Percentiles rank a stretch among this genome's conserved stretches.
phyloP scores from a whole-genome alignment of 2,329 filamentous ascomycete genomes.

The Colletotrichum sansevieriae region DNA sequence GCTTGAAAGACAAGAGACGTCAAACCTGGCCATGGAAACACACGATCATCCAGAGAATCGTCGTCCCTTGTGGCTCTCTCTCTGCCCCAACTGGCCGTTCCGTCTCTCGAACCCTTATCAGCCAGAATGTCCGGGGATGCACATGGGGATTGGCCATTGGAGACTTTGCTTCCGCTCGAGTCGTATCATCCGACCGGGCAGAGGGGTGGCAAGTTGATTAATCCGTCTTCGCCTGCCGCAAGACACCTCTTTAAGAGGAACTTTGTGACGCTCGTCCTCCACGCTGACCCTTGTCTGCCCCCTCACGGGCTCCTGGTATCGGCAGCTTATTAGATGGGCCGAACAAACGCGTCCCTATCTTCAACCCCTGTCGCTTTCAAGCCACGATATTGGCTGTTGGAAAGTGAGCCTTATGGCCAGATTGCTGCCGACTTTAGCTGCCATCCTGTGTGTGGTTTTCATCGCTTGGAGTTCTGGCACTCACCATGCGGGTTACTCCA shows the following conservation, averaged over 20 bases:
- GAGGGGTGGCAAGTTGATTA: constrained; percentile 31
- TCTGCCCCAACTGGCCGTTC: background rate
- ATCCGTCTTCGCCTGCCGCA: constrained; percentile 10
- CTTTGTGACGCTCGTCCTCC: constrained; percentile 28
- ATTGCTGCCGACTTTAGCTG: constrained; percentile 13
- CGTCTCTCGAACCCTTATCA: constrained; percentile 14
- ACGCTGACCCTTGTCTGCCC: constrained; percentile 6
- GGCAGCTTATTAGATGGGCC: constrained; percentile 34
- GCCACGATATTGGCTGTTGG: constrained; percentile 8
- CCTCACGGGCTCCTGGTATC: constrained; percentile 21
- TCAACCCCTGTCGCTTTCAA: constrained; percentile 3
- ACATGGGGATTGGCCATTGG: constrained; percentile 23
- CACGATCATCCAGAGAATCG: constrained; percentile 3
- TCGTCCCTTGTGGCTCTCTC: background rate
- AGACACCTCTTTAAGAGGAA: constrained; percentile 24
- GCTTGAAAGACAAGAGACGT: background rate
- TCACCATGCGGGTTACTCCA: too few relatives aligned
- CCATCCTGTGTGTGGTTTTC: too few relatives aligned
- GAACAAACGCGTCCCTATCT: constrained; percentile 11
- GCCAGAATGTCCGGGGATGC: constrained; percentile 4
- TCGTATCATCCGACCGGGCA: constrained; percentile 25
- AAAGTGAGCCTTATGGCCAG: background rate
- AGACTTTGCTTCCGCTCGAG: background rate
- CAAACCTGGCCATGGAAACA: background rate
- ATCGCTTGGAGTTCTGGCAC: too few relatives aligned